A percentile compares a stretch with the other conserved stretches of the same genome.
These are phyloP conservation scores for Claviceps monticola DNA, from an alignment of 2,329 filamentous ascomycete genomes.

Conservation along the genomic window DNA sequence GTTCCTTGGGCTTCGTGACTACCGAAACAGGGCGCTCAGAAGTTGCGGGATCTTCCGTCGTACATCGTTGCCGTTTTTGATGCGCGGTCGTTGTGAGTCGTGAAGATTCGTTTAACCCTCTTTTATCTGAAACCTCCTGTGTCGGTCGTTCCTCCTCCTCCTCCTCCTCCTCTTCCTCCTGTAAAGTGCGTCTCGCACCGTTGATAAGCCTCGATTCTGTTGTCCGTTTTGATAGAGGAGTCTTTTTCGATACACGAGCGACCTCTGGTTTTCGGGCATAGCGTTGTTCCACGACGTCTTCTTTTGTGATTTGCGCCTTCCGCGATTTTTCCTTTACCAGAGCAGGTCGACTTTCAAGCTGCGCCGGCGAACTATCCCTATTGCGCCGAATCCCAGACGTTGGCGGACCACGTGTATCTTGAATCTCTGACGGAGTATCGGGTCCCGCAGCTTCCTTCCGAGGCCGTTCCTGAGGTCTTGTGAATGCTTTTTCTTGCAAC, in stretches of 20 bases:
- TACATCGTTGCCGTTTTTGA: neutral
- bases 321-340: neutral
- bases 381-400: neutral
- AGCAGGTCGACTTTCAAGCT: neutral
- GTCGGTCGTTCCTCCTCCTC: neutral
- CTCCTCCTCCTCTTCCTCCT: neutral
- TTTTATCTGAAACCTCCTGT: neutral
- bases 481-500: neutral
- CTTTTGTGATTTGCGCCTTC: neutral
- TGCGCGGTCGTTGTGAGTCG: neutral
- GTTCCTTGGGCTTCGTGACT: conserved; percentile 10
- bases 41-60: neutral
- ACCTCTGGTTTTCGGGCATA: neutral
- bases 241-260: neutral
- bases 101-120: neutral
- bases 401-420: neutral
- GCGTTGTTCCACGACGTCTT: neutral
- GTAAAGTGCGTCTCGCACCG: neutral
- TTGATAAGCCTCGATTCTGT: neutral
- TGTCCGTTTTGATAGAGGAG: neutral
- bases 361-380: no score
- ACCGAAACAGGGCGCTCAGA: neutral
- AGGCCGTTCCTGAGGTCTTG: neutral
- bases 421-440: no score
- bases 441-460: neutral